Evolutionary conservation across 2,329 filamentous ascomycete genomes (phyloP).

Genomic region (Aspergillus ibericus): DNA sequence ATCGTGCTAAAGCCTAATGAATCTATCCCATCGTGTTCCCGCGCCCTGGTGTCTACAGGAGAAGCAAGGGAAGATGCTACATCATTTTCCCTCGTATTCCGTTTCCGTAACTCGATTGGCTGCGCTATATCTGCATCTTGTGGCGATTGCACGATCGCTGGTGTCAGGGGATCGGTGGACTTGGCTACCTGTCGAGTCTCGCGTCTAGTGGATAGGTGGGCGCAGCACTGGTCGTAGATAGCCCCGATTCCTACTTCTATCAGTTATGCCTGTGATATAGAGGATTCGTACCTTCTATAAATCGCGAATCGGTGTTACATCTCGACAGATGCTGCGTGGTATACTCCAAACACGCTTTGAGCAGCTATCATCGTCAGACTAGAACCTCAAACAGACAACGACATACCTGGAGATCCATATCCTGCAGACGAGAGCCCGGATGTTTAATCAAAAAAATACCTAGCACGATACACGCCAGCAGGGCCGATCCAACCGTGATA

Average conservation of each 20-base stretch:
- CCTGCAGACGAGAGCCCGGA: constrained; percentile 4
- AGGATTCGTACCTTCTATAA: constrained; percentile 6
- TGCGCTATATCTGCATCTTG: background rate
- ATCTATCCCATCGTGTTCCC: background rate
- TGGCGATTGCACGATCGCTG: background rate
- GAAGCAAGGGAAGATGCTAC: background rate
- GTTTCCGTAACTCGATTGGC: background rate
- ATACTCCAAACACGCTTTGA: constrained; percentile 15
- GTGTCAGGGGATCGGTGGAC: background rate
- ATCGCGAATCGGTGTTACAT: constrained; percentile 5
- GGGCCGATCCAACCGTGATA: constrained; percentile 1
- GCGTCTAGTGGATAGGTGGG: background rate
- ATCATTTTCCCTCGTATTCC: background rate
- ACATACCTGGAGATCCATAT: constrained; percentile 11
- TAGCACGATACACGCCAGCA: constrained; percentile 14
- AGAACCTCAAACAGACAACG: background rate
- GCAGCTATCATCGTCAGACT: constrained; percentile 5
- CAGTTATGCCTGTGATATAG: background rate
- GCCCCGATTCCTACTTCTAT: background rate
- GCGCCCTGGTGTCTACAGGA: background rate
- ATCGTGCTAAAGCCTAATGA: background rate
- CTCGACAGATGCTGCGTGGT: constrained; percentile 3
- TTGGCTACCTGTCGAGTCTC: too few species aligned
- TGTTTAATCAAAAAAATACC: constrained; percentile 18
- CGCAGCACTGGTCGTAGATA: constrained; percentile 13